Percentiles rank a stretch among this genome's conserved stretches.
Conservation (phyloP, 257 asterid species). For the Coffea canephora region DNA sequence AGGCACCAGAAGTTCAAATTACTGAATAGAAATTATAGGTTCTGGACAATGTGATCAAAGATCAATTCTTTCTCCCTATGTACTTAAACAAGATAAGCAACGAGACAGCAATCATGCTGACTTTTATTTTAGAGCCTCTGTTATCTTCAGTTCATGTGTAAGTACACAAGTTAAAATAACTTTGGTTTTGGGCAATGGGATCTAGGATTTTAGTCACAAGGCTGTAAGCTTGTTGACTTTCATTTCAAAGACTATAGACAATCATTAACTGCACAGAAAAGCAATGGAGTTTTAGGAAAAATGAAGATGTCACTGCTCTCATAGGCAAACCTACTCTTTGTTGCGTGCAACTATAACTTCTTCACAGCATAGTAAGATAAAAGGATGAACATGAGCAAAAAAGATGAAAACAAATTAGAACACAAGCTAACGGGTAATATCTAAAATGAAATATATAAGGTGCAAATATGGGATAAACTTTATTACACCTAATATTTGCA, state of each 20-base stretch:
- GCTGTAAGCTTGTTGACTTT: not conserved
- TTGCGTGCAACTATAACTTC: not conserved
- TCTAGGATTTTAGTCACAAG: not conserved
- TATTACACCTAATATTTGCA: not conserved
- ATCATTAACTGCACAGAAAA: not conserved
- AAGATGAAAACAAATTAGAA: constrained; percentile 5
- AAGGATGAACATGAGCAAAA: not conserved
- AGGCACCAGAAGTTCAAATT: not conserved
- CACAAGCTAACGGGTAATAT: not conserved
- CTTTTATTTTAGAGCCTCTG: not conserved
- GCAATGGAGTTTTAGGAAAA: not conserved
- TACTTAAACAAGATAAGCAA: not conserved
- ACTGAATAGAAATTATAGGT: not conserved
- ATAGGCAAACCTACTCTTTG: not conserved
- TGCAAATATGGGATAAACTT: not conserved
- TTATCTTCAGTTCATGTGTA: no score
- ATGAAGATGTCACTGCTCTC: not conserved
- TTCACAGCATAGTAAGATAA: not conserved
- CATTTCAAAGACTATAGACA: not conserved
- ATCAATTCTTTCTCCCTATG: not conserved
- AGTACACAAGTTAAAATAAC: no score
- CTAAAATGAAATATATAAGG: not conserved
- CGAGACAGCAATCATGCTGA: not conserved
- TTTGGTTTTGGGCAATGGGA: not conserved
- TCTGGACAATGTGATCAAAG: not conserved